Evolutionary conservation across 2,329 filamentous ascomycete genomes (phyloP), one percentile per base, ranked within the genome.

Genomic region (Tolypocladium ovalisporum): DNA sequence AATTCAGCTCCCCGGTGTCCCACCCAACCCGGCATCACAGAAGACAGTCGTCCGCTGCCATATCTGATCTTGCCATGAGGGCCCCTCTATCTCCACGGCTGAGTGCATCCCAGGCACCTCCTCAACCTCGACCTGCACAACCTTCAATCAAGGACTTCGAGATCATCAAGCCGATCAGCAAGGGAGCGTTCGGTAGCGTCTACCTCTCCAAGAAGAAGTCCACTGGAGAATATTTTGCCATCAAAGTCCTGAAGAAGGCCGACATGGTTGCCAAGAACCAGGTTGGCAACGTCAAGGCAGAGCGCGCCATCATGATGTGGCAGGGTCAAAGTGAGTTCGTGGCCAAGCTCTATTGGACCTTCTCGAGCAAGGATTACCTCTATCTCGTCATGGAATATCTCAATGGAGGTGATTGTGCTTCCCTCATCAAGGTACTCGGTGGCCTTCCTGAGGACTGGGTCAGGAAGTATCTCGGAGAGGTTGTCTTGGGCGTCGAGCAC

Each of bases 231-330:
- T 99, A 99, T 71, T 99, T 93, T 70, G 94, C 94, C 12, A 97
- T 99, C 76, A 99, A 99, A 69, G 94, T 97, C 1, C 73, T 99
- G 59, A 97, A 97, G 70, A 99, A 99, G 74, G 92, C 94, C n/a
- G 94, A 99, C 77, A 99, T 99, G 94, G 90, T 99, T 61, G 94
- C 94, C 60, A 99, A 99, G 74, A 99, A 99, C 70, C 94, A 99
- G 70, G 92, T 99, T 64, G 96, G 94, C 64, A 99, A 99, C 68
- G 94, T 99, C 67, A 97, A 99, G 73, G 94, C 95, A 10, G 94
- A 99, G 73, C 84, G 94, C 63, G 95, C 95, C 27, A 99, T 99
- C 69, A 97, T 99, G 94, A 99, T 99, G 94, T 97, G 94, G 90
- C 94, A 99, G 75, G 94, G 94, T 27, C 91, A 97, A 72, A 99